Evolutionary conservation across 1,139 yeast genomes (phyloP).

Genomic region (Pichia sp.): DNA sequence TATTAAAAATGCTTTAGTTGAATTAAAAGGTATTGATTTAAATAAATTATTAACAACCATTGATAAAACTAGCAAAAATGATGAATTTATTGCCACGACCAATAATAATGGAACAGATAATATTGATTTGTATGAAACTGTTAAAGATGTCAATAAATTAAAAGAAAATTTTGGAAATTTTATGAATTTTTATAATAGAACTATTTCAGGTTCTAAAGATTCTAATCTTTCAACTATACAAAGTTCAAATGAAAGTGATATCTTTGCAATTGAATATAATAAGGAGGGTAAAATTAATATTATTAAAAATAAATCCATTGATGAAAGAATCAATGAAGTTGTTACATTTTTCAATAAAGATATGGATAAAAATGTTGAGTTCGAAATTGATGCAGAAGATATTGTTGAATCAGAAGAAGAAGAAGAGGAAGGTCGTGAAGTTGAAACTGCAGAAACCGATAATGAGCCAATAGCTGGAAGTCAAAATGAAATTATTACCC

Average conservation of each 20-base stretch:
- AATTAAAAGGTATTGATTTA: conserved; percentile 26
- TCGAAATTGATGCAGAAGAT: conserved; percentile 15
- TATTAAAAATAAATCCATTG: conserved; percentile 2
- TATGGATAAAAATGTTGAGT: conserved; percentile 11
- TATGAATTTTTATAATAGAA: conserved; percentile 7
- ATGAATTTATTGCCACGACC: background rate
- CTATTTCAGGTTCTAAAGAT: background rate
- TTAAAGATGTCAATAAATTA: conserved; percentile 18
- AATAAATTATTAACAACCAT: conserved; percentile 2
- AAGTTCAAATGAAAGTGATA: background rate
- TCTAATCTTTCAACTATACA: conserved; percentile 2
- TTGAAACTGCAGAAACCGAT: conserved; percentile 9
- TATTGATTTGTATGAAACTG: conserved; percentile 17
- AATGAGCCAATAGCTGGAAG: conserved; percentile 16
- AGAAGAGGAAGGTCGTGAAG: conserved; percentile 13
- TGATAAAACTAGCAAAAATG: conserved; percentile 1
- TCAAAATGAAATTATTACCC: conserved; percentile 51
- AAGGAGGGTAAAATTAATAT: background rate
- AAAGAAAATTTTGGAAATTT: conserved; percentile 18
- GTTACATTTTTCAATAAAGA: conserved; percentile 11
- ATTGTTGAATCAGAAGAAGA: conserved; percentile 11
- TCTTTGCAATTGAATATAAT: background rate
- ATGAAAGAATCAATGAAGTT: conserved; percentile 15
- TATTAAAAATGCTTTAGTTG: conserved; percentile 36
- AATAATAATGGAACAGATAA: conserved; percentile 1